Conservation (phyloP, 331 rosid genomes). For the Pyracantha coccinea region DNA sequence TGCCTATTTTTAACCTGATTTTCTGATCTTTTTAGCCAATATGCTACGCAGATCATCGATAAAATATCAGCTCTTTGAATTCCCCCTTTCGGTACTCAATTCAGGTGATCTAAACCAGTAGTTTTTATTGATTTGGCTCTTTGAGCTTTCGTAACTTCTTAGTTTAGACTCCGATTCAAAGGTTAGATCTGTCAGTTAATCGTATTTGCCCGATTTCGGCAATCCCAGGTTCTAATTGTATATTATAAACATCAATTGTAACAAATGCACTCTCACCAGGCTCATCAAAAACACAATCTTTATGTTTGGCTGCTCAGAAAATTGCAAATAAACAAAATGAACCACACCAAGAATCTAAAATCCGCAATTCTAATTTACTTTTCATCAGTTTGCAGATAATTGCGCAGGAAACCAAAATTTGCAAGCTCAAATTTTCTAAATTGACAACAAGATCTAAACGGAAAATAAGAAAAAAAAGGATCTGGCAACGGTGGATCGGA, state of each 20-base stretch:
- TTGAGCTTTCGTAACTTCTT: background rate
- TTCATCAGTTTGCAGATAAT: background rate
- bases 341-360: background rate
- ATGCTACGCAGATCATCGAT: background rate
- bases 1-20: too few relatives aligned
- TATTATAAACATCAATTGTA: background rate
- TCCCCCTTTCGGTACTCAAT: background rate
- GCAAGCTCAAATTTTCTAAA: background rate
- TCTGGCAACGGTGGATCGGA: conserved; percentile 15
- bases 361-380: background rate
- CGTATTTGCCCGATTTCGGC: background rate
- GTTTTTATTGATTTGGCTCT: background rate
- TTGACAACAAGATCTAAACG: background rate
- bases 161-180: background rate
- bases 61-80: background rate
- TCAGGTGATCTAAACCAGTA: background rate
- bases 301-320: background rate
- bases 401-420: background rate
- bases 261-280: background rate
- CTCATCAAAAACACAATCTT: background rate
- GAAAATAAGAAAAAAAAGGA: background rate
- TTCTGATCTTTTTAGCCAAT: background rate
- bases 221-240: background rate
- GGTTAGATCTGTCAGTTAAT: background rate
- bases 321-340: background rate